Conservation (phyloP, 2,329 filamentous ascomycete species). For the Ilyonectria mors-panacis region DNA sequence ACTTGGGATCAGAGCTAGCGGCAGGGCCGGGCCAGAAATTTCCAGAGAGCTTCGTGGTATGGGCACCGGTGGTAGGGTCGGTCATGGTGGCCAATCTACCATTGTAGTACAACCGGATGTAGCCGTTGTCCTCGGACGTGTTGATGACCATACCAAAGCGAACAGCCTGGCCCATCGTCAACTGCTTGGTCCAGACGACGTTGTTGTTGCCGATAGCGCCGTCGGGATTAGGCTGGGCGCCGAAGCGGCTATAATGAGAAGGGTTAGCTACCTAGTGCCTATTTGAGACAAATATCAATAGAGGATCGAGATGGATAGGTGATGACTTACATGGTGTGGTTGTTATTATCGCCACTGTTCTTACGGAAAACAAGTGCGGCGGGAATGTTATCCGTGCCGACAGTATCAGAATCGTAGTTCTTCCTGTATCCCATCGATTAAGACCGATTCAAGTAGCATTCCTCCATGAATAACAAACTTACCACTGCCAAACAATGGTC, state of each 20-base stretch:
- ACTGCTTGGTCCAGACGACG: conserved; percentile 13
- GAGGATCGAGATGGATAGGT: not conserved
- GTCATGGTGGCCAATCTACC: not conserved
- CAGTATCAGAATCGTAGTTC: conserved; percentile 2
- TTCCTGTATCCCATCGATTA: not conserved
- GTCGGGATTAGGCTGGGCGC: not conserved
- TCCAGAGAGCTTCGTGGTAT: not conserved
- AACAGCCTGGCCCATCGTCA: conserved; percentile 10
- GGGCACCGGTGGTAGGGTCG: not conserved
- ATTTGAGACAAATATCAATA: not conserved
- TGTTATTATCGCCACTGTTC: not conserved
- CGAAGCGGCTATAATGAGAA: not conserved
- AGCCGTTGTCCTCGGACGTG: conserved; percentile 5
- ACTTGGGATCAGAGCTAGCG: conserved; percentile 16
- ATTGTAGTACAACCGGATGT: conserved; percentile 5
- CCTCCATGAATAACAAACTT: not conserved
- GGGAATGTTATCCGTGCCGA: not conserved
- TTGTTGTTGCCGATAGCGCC: not conserved
- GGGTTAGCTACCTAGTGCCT: not conserved
- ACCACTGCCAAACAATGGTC: conserved; percentile 22
- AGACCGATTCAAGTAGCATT: not conserved
- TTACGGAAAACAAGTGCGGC: conserved; percentile 4
- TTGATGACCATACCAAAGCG: conserved; percentile 15
- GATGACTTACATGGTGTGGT: conserved; percentile 5
- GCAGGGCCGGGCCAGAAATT: conserved; percentile 22